A percentile compares a stretch with the other conserved stretches of the same genome.
Evolutionary conservation across 1,284 basidiomycete species (phyloP).

Genomic region (Cutaneotrichosporon cutaneum): DNA sequence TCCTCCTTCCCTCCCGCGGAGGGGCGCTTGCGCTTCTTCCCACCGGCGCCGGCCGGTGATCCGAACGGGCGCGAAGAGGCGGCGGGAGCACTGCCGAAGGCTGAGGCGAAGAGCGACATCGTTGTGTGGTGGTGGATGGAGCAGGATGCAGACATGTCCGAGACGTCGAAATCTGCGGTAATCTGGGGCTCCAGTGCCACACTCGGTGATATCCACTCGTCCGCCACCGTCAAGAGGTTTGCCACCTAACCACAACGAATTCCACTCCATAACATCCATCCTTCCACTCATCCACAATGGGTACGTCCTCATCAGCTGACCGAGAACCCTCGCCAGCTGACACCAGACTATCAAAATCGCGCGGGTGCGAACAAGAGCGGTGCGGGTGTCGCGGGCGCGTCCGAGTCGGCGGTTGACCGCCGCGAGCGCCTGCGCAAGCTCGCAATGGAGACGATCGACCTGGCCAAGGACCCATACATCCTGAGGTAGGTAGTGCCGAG

Average conservation of each 20-base stretch:
- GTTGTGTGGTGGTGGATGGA: background rate
- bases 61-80: slow-evolving; percentile 10
- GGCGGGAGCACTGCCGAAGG: slow-evolving; percentile 31
- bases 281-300: slow-evolving; percentile 16
- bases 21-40: slow-evolving; percentile 65
- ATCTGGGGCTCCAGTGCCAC: slow-evolving; percentile 20
- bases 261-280: background rate
- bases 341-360: slow-evolving; percentile 65
- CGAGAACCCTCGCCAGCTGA: background rate
- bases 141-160: background rate
- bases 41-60: background rate
- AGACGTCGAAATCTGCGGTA: slow-evolving; percentile 12
- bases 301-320: slow-evolving; percentile 12
- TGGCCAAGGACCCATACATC: slow-evolving; percentile 99
- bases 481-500: slow-evolving; percentile 57
- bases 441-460: slow-evolving; percentile 91
- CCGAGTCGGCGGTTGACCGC: slow-evolving; percentile 90
- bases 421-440: slow-evolving; percentile 93
- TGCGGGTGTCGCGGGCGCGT: slow-evolving; percentile 71
- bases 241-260: slow-evolving; percentile 14
- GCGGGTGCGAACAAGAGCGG: slow-evolving; percentile 94
- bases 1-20: slow-evolving; percentile 49
- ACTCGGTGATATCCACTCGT: slow-evolving; percentile 11
- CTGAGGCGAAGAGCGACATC: slow-evolving; percentile 48
- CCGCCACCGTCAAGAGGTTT: background rate